A percentile compares a stretch with the other conserved stretches of the same genome.
Conservation (phyloP, 176 grass and related monocot genomes). For the Puya raimondii region DNA sequence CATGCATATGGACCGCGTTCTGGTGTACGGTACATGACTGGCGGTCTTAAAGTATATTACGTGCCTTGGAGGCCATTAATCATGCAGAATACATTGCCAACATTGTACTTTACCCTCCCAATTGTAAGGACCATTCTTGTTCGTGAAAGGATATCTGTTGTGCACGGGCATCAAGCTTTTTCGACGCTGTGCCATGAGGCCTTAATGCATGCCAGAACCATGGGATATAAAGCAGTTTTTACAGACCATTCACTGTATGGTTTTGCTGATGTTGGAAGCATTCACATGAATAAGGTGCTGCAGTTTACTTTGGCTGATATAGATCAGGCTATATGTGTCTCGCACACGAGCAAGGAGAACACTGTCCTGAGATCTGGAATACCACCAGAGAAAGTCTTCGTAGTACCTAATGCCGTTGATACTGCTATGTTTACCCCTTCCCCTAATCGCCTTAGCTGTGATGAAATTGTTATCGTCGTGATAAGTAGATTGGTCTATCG, state of each 20-base stretch:
- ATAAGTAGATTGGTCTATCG: conserved; percentile 90
- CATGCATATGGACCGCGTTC: conserved; percentile 89
- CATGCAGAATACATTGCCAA: conserved; percentile 91
- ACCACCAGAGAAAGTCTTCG: conserved; percentile 68
- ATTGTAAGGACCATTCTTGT: conserved; percentile 71
- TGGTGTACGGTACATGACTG: conserved; percentile 84
- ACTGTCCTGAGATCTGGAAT: conserved; percentile 92
- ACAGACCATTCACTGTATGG: conserved; percentile 97
- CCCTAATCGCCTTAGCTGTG: conserved; percentile 35
- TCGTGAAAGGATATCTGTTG: conserved; percentile 82
- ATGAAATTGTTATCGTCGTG: conserved; percentile 92
- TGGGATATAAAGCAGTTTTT: conserved; percentile 89
- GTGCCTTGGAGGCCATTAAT: conserved; percentile 80
- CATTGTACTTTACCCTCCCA: conserved; percentile 77
- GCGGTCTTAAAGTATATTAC: conserved; percentile 91
- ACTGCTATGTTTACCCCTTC: conserved; percentile 92
- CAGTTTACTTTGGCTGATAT: conserved; percentile 96
- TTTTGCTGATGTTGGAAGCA: conserved; percentile 87
- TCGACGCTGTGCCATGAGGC: conserved; percentile 92
- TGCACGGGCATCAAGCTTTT: conserved; percentile 94
- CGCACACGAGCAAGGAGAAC: conserved; percentile 95
- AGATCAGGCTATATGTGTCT: conserved; percentile 88
- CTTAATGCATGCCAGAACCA: conserved; percentile 85
- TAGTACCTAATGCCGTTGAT: conserved; percentile 96
- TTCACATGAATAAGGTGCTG: conserved; percentile 99